Conservation (phyloP, 805 yeast species). For the Zygosaccharomyces bisporus region DNA sequence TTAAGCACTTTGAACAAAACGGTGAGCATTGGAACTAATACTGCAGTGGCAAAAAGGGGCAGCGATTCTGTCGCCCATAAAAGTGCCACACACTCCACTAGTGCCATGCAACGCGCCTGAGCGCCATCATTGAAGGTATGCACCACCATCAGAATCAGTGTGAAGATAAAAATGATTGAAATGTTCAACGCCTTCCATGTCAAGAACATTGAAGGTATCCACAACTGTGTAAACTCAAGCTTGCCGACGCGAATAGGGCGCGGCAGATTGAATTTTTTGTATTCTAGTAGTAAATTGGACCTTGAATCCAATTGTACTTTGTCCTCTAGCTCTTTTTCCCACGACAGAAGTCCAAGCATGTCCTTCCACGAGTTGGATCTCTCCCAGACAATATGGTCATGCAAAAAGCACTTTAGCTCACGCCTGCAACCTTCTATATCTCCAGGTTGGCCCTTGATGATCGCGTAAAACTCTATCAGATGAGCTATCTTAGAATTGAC, state of each 20-base stretch:
- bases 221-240: constrained; percentile 32
- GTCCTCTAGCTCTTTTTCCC: constrained; percentile 33
- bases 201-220: constrained; percentile 47
- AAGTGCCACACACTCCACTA: constrained; percentile 59
- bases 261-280: constrained; percentile 34
- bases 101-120: constrained; percentile 62
- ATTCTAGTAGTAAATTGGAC: constrained; percentile 34
- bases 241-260: constrained; percentile 26
- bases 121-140: constrained; percentile 59
- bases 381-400: constrained; percentile 96
- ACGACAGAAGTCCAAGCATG: constrained; percentile 75
- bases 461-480: constrained; percentile 53
- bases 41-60: constrained; percentile 88
- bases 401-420: constrained; percentile 57
- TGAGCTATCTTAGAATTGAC: constrained; percentile 54
- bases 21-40: constrained; percentile 74
- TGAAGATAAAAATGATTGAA: constrained; percentile 46
- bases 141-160: constrained; percentile 52
- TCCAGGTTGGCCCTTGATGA: constrained; percentile 37
- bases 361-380: constrained; percentile 96
- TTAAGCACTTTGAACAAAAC: constrained; percentile 67
- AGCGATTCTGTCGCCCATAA: constrained; percentile 95
- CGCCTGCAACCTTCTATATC: constrained; percentile 44
- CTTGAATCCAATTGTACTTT: constrained; percentile 2
- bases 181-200: constrained; percentile 49